Evolutionary conservation across 1,139 yeast genomes (phyloP).

Genomic region (Saccharomyces hybrid): DNA sequence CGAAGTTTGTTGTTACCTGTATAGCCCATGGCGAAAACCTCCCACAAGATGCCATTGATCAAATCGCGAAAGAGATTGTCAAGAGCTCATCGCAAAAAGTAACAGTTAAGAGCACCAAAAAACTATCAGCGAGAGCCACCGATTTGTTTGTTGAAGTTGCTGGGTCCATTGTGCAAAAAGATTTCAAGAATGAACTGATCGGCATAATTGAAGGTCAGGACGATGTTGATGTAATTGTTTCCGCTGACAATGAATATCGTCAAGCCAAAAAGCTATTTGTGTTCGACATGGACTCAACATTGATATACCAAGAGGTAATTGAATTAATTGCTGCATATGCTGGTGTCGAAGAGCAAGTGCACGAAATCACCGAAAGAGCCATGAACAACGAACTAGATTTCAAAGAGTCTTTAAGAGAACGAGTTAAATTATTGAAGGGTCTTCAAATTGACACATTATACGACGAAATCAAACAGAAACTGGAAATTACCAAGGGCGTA

Average conservation of each 20-base stretch:
- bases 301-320: constrained; percentile 92
- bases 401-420: constrained; percentile 64
- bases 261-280: constrained; percentile 60
- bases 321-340: constrained; percentile 89
- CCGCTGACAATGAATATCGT: constrained; percentile 37
- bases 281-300: constrained; percentile 96
- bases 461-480: constrained; percentile 65
- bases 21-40: constrained; percentile 13
- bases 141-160: constrained; percentile 12
- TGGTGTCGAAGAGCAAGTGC: constrained; percentile 66
- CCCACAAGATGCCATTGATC: background rate
- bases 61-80: background rate
- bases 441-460: constrained; percentile 66
- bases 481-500: constrained; percentile 79
- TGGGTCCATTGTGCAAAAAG: constrained; percentile 2
- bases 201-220: constrained; percentile 6
- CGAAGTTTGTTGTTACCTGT: constrained; percentile 14
- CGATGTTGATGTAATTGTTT: constrained; percentile 42
- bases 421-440: constrained; percentile 75
- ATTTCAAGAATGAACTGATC: constrained; percentile 4
- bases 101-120: constrained; percentile 6
- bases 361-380: constrained; percentile 81
- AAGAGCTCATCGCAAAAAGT: background rate
- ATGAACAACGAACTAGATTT: constrained; percentile 97
- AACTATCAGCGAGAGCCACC: constrained; percentile 14